Evolutionary conservation across 1,284 basidiomycete genomes (phyloP), one percentile per base, ranked within the genome.

Genomic region (Athelia psychrophila): DNA sequence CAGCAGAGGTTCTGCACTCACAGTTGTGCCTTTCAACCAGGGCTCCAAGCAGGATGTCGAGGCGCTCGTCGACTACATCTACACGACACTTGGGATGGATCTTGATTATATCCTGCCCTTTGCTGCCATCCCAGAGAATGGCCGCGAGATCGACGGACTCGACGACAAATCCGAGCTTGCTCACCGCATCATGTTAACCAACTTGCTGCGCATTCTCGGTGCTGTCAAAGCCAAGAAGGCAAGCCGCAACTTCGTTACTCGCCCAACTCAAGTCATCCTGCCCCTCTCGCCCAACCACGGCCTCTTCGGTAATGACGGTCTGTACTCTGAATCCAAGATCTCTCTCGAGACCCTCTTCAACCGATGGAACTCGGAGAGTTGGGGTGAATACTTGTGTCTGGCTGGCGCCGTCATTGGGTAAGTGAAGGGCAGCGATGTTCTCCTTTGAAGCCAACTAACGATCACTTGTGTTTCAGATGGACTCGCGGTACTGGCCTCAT

Each of bases 271-370:
- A 72, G 95, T 98, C 58, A 93, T 99, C 57, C 84, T 98, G 35
- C 96, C 97, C 5, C 81, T 99, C 10, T 99, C 95, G 30, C 97
- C 96, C 45, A 99, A 99, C 70, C 96, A 98, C 66, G 96, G 96
- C 62, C 79, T 96, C 47, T 98, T 99, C 70, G 96, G 96, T 47
- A 97, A 95, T 64, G 97, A 98, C 66, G 97, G 97, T 60, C 78
- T 99, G 48, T 99, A 99, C 73, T 95, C 95, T 5, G 96, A 99
- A 73, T 97, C 94, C 36, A 99, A 99, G 84, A 95, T 99, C 60
- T 94, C 95, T 23, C 79, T 99, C 55, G 96, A 98, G 75, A 98
- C 96, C 0, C 78, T 99, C 32, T 98, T 98, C 86, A 93, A 97
- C 72, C 86, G 96, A 51, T 98, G 96, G 96, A 86, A 78, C 53